Percentiles rank a stretch among this genome's conserved stretches.
phyloP scores from a whole-genome alignment of 495 filamentous ascomycete species.

The Podospora bellae-mahoneyi region DNA sequence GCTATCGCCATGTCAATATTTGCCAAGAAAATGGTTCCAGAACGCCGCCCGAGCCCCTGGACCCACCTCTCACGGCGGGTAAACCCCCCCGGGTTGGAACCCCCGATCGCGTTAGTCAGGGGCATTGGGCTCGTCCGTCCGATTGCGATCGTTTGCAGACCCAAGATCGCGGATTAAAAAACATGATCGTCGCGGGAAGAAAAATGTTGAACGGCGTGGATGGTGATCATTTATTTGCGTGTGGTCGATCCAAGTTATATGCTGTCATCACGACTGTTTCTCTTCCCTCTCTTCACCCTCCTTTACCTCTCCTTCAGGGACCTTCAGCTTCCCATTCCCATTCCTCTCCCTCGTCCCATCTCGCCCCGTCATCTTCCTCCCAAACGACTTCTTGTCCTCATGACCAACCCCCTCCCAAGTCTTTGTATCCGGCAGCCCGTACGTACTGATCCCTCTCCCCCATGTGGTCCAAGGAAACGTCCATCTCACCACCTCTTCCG shows the following conservation, averaged over 20 bases:
- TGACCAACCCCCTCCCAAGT: constrained; percentile 37
- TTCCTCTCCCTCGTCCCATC: constrained; percentile 3
- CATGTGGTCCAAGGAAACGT: constrained; percentile 36
- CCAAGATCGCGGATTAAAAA: neutral
- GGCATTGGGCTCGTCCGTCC: neutral
- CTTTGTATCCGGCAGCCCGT: constrained; percentile 35
- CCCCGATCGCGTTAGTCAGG: neutral
- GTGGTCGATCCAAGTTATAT: no score
- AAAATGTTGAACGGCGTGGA: neutral
- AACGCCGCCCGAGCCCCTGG: neutral
- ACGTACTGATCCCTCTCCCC: constrained; percentile 34
- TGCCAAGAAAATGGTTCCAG: constrained; percentile 5
- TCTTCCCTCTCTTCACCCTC: constrained; percentile 5
- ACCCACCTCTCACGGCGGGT: neutral
- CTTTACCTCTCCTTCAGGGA: neutral
- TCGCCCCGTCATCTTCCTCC: constrained; percentile 19
- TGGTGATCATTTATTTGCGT: no score
- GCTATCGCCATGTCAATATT: constrained; percentile 6
- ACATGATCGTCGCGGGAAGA: neutral
- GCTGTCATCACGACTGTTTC: constrained; percentile 15
- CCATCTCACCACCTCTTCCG: constrained; percentile 28
- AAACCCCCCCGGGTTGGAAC: neutral
- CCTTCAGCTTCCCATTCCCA: constrained; percentile 3
- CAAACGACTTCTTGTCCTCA: constrained; percentile 29
- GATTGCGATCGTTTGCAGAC: neutral